Percentiles rank a stretch among this genome's conserved stretches.
These are phyloP conservation scores for Colletotrichum sansevieriae DNA, from an alignment of 2,329 filamentous ascomycete species.

Conservation along the genomic window DNA sequence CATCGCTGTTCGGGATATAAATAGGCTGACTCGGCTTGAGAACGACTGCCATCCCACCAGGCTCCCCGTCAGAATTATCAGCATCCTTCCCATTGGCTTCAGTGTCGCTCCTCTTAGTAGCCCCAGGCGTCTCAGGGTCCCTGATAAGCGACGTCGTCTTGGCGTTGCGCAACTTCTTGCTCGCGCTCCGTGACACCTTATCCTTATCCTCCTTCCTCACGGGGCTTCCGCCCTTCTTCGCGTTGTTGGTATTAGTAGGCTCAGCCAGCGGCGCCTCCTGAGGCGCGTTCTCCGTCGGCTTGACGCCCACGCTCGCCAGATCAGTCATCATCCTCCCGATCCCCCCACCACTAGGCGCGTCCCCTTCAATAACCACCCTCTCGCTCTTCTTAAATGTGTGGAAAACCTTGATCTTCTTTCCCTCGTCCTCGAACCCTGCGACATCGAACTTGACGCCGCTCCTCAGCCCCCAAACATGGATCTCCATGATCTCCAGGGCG, in stretches of 20 bases:
- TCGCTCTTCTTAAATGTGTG: conserved; percentile 85
- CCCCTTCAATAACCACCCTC: conserved; percentile 74
- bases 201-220: conserved; percentile 23
- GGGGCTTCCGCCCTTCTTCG: conserved; percentile 28
- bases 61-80: conserved; percentile 50
- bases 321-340: conserved; percentile 67
- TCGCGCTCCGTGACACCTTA: conserved; percentile 37
- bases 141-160: conserved; percentile 52
- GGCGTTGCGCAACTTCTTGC: conserved; percentile 45
- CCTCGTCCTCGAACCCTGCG: conserved; percentile 89
- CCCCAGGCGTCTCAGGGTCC: conserved; percentile 10
- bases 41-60: conserved; percentile 79
- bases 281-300: conserved; percentile 52
- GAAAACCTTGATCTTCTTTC: conserved; percentile 85
- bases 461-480: conserved; percentile 90
- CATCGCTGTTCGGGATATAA: conserved; percentile 82
- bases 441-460: conserved; percentile 90
- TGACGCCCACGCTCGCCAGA: conserved; percentile 58
- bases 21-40: conserved; percentile 79
- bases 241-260: conserved; percentile 45
- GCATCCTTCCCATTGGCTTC: conserved; percentile 27
- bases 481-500: conserved; percentile 85
- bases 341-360: conserved; percentile 62
- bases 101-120: conserved; percentile 33
- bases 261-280: conserved; percentile 52